Evolutionary conservation across 805 yeast genomes (phyloP).

Genomic region (Novakomyces olei): DNA sequence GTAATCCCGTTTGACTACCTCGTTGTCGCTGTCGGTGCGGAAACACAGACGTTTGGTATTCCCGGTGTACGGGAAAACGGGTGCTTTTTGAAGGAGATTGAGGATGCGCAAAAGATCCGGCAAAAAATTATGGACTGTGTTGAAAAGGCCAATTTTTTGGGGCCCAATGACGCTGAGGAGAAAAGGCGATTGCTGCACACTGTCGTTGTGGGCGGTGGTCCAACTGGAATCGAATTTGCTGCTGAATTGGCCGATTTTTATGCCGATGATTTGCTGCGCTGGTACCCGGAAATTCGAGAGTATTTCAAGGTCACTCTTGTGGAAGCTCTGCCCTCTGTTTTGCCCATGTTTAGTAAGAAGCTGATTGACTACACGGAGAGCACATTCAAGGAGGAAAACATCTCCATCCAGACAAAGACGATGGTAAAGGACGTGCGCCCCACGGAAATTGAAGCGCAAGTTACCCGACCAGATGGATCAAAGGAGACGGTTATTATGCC

Average conservation of each 20-base stretch:
- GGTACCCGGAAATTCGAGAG: slow-evolving; percentile 67
- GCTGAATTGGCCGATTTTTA: slow-evolving; percentile 90
- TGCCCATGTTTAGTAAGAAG: slow-evolving; percentile 27
- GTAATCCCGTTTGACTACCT: slow-evolving; percentile 45
- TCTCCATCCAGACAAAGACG: slow-evolving; percentile 59
- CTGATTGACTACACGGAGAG: slow-evolving; percentile 48
- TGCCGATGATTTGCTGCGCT: slow-evolving; percentile 68
- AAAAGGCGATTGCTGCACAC: slow-evolving; percentile 67
- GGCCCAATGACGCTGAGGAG: slow-evolving; percentile 50
- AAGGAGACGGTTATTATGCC: slow-evolving; percentile 44
- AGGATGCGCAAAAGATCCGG: slow-evolving; percentile 37
- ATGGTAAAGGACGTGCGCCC: slow-evolving; percentile 72
- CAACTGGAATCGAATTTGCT: slow-evolving; percentile 95
- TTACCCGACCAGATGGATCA: slow-evolving; percentile 44
- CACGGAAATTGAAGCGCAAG: slow-evolving; percentile 45
- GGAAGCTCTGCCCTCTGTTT: slow-evolving; percentile 79
- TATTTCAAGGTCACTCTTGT: slow-evolving; percentile 70
- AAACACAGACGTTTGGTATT: slow-evolving; percentile 48
- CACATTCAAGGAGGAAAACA: slow-evolving; percentile 44
- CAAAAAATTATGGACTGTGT: slow-evolving; percentile 31
- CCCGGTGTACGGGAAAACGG: slow-evolving; percentile 37
- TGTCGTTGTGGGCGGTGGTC: slow-evolving; percentile 96
- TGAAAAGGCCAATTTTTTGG: slow-evolving; percentile 31
- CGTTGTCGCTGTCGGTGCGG: slow-evolving; percentile 47
- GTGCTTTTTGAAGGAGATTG: slow-evolving; percentile 41